A percentile compares a stretch with the other conserved stretches of the same genome.
Conservation (phyloP, 1,284 basidiomycete species). For the Neolentinus lepideus region DNA sequence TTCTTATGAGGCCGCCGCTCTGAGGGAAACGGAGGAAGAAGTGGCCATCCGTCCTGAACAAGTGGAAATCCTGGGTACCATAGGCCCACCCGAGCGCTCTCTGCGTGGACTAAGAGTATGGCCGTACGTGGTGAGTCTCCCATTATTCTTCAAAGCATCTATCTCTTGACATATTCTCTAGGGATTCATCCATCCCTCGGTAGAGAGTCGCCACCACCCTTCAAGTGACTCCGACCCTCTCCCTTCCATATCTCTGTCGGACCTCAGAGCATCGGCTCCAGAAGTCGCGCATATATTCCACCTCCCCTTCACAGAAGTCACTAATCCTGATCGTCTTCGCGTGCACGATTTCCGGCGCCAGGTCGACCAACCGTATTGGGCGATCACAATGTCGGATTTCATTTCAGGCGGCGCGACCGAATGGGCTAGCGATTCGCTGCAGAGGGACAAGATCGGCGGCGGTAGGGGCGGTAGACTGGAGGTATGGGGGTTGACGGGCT, state of each 20-base stretch:
- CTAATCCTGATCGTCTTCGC: conserved; percentile 39
- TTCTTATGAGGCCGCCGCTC: conserved; percentile 47
- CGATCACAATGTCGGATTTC: conserved; percentile 62
- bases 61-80: conserved; percentile 57
- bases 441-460: conserved; percentile 35
- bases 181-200: conserved; percentile 52
- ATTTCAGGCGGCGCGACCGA: conserved; percentile 20
- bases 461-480: conserved; percentile 43
- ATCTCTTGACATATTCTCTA: conserved; percentile 18
- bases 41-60: conserved; percentile 50
- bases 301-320: conserved; percentile 49
- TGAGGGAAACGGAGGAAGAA: conserved; percentile 73
- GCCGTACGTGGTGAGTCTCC: conserved; percentile 61
- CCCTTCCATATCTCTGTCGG: conserved; percentile 50
- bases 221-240: conserved; percentile 23
- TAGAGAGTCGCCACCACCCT: conserved; percentile 8
- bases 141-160: neutral
- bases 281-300: conserved; percentile 71
- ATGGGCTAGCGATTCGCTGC: conserved; percentile 17
- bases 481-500: conserved; percentile 78
- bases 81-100: conserved; percentile 57
- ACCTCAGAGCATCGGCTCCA: conserved; percentile 42
- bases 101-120: conserved; percentile 58
- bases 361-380: conserved; percentile 48
- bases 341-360: conserved; percentile 48